Evolutionary conservation across 306 rosid genomes (phyloP).

Genomic region (Lathyrus aphaca): DNA sequence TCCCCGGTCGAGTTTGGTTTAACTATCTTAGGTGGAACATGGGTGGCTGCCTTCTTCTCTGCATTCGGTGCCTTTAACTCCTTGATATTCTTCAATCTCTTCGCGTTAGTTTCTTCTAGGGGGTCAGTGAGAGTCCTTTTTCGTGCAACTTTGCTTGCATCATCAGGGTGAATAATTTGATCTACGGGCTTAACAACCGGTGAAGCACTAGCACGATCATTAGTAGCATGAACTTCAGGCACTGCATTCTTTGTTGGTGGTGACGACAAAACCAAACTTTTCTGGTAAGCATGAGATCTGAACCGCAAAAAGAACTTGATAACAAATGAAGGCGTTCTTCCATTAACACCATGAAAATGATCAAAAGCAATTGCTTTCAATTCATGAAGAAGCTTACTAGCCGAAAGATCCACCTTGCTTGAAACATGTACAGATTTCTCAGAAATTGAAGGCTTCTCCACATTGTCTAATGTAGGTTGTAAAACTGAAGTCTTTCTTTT

Average conservation of each 20-base stretch:
- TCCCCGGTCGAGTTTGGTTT: conserved; percentile 53
- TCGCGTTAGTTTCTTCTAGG: conserved; percentile 81
- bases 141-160: conserved; percentile 72
- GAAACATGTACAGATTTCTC: conserved; percentile 43
- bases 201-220: conserved; percentile 55
- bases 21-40: conserved; percentile 38
- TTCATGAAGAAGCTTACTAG: conserved; percentile 57
- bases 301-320: conserved; percentile 72
- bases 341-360: conserved; percentile 71
- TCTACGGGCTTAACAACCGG: conserved; percentile 56
- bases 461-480: conserved; percentile 47
- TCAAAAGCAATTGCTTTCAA: conserved; percentile 82
- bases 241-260: conserved; percentile 65
- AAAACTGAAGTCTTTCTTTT: conserved; percentile 50
- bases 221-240: conserved; percentile 48
- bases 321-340: conserved; percentile 54
- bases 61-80: conserved; percentile 63
- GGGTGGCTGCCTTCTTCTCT: conserved; percentile 53
- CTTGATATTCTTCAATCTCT: conserved; percentile 72
- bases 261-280: conserved; percentile 69
- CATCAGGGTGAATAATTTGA: conserved; percentile 61
- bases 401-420: conserved; percentile 47
- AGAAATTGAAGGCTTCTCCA: conserved; percentile 46
- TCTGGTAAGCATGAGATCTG: conserved; percentile 82
- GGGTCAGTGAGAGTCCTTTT: conserved; percentile 82